Base-by-base conservation (phyloP, 1,139 yeast genomes). In the Debaryomycetaceae sp. region DNA sequence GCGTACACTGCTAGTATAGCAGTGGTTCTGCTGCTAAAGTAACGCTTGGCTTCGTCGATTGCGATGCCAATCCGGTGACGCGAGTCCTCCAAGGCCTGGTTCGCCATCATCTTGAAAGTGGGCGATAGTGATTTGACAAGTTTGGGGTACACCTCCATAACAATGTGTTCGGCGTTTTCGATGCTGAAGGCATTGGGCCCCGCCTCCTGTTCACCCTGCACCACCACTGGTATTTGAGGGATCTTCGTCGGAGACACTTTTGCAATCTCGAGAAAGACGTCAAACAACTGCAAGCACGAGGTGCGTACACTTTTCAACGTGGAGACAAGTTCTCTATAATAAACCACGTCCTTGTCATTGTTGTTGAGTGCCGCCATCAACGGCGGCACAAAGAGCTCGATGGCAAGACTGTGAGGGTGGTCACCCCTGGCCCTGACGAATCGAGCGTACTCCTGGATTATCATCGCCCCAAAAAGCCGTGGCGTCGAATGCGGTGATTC, bases 161-260 rank as follows among this genome's bases (percentile, higher is more conserved):
- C 65, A 6, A 89, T 71, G 42, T 75, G 73, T 37, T 82, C 83
- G 1, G 96, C 97, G 43, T 76, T 75, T 25, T 73, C 83, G 29
- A 91, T 55, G 8, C 86, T 75, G 56, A 93, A 93, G 0, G 97
- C 97, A 44, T 82, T 89, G 1, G 95, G 89, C 1, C 96, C 97
- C 4, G 97, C 95, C 40, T 85, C 95, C 1, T 79, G 68, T 51
- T 91, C 98, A 21, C 98, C 98, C 53, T 86, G 93, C 4, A 89
- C 96, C 12, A 89, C 79, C 4, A 86, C 79, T 0, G 98, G 94
- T 20, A 93, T 57, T 36, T 78, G 83, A 1, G 96, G 96, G 10
- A 88, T 58, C 51, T 83, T 85, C 24, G 75, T 69, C n/a, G 79
- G 75, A 2, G 93, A 66, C 12, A 88, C 56, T 53, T 82, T 82